These are phyloP conservation scores for Gonium pectorale DNA, from an alignment of 139 green algal species.

Conservation along the genomic window DNA sequence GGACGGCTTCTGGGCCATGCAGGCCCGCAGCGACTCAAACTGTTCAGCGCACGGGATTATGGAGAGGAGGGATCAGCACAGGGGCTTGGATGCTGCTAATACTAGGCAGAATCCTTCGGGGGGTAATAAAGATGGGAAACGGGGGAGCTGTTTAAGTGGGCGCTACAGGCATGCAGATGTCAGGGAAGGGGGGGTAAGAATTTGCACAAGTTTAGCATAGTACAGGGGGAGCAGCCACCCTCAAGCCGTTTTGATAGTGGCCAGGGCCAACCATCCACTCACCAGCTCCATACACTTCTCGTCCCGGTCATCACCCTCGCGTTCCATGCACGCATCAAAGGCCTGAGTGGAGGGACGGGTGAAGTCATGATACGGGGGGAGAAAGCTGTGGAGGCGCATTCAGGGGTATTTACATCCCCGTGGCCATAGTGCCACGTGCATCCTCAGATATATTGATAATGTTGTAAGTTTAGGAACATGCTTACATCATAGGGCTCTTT, in stretches of 20 bases:
- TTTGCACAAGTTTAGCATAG: neutral
- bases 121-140: no score
- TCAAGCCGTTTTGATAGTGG: neutral
- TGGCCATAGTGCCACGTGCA: neutral
- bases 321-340: slow-evolving; percentile 42
- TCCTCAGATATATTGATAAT: neutral
- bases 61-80: no score
- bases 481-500: slow-evolving; percentile 32
- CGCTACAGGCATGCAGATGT: neutral
- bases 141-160: neutral
- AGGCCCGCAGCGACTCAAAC: slow-evolving; percentile 27
- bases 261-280: neutral
- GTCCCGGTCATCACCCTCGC: neutral
- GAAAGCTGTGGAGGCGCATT: neutral
- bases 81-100: no score
- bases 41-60: neutral
- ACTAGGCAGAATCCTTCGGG: no score
- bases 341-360: neutral
- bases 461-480: neutral
- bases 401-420: neutral
- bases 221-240: neutral
- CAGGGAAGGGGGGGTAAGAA: neutral
- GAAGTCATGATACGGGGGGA: neutral
- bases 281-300: slow-evolving; percentile 38
- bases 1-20: slow-evolving; percentile 24